These are phyloP conservation scores for Debaryomyces singareniensis DNA, from an alignment of 1,139 yeast species.

Conservation along the genomic window DNA sequence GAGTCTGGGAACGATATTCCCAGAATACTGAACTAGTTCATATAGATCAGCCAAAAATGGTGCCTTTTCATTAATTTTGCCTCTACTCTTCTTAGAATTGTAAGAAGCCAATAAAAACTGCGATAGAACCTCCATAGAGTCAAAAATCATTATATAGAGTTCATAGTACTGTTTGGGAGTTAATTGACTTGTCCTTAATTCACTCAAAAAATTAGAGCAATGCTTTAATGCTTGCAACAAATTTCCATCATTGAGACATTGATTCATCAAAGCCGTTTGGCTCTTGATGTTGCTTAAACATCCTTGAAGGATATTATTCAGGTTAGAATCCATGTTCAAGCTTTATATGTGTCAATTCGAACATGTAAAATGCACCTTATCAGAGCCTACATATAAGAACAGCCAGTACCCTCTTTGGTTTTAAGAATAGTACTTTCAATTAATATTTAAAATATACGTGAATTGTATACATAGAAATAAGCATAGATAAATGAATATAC, in stretches of 20 bases:
- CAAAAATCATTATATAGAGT: conserved; percentile 78
- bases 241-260: conserved; percentile 62
- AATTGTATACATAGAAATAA: too few relatives aligned
- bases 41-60: conserved; percentile 86
- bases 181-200: conserved; percentile 67
- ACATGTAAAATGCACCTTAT: too few relatives aligned
- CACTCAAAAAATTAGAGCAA: conserved; percentile 77
- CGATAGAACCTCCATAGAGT: conserved; percentile 68
- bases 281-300: conserved; percentile 56
- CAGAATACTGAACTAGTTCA: conserved; percentile 93
- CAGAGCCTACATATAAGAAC: too few relatives aligned
- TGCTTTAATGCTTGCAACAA: conserved; percentile 87
- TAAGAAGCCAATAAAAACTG: conserved; percentile 62
- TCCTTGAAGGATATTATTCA: conserved; percentile 32
- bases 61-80: conserved; percentile 5
- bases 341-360: too few relatives aligned
- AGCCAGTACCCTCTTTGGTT: too few relatives aligned
- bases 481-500: too few relatives aligned
- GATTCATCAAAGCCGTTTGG: conserved; percentile 73
- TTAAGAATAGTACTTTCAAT: too few relatives aligned
- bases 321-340: conserved; percentile 10
- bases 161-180: conserved; percentile 94
- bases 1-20: conserved; percentile 84
- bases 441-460: too few relatives aligned
- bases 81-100: conserved; percentile 28